Conservation (phyloP, 768 basidiomycete genomes). For the Omphalotus guepiniiformis region DNA sequence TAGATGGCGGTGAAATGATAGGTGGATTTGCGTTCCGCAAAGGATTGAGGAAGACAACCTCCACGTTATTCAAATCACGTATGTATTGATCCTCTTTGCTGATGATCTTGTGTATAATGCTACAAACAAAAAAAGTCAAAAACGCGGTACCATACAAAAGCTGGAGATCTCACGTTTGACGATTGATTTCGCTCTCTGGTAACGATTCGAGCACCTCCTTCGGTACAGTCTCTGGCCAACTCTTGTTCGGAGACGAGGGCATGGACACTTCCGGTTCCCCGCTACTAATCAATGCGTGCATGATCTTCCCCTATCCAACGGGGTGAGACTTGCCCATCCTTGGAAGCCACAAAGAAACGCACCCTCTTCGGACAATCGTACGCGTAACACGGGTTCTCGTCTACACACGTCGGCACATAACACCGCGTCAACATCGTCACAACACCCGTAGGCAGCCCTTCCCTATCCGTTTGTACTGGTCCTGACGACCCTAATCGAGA, state of each 20-base stretch:
- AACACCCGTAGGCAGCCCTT: slow-evolving; percentile 82
- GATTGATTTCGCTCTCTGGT: slow-evolving; percentile 71
- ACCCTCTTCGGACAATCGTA: slow-evolving; percentile 76
- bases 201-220: slow-evolving; percentile 40
- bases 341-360: slow-evolving; percentile 17
- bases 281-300: background rate
- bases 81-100: slow-evolving; percentile 86
- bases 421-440: slow-evolving; percentile 88
- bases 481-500: background rate
- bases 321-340: background rate
- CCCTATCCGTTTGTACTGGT: slow-evolving; percentile 38
- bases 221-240: slow-evolving; percentile 46
- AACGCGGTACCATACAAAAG: background rate
- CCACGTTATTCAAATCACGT: slow-evolving; percentile 80
- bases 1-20: slow-evolving; percentile 45
- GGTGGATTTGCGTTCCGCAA: slow-evolving; percentile 41
- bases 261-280: slow-evolving; percentile 7
- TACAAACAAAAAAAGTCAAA: slow-evolving; percentile 15
- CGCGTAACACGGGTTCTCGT: slow-evolving; percentile 78
- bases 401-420: slow-evolving; percentile 83
- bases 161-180: slow-evolving; percentile 57
- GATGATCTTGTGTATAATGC: slow-evolving; percentile 86
- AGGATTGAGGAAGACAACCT: slow-evolving; percentile 56
- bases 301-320: background rate
- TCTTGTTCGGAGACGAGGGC: slow-evolving; percentile 27